A percentile compares a stretch with the other conserved stretches of the same genome.
Evolutionary conservation across 257 asterid species (phyloP).

Genomic region (Cruciata laevipes): DNA sequence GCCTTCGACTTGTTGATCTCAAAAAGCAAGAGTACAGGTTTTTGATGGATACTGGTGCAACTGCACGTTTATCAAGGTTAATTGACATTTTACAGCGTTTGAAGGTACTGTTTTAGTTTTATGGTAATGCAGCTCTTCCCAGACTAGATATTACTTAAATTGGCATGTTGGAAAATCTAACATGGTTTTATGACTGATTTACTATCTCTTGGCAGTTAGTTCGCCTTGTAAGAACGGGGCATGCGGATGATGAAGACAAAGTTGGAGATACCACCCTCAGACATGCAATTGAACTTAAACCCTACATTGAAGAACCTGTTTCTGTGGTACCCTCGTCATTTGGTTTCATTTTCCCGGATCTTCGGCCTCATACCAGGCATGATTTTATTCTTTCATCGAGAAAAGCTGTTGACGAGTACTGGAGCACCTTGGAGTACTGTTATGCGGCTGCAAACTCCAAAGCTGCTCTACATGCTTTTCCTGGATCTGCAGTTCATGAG

Average conservation of each 20-base stretch:
- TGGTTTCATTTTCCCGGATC: constrained; percentile 49
- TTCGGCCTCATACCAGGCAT: constrained; percentile 91
- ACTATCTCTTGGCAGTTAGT: constrained; percentile 58
- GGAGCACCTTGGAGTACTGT: constrained; percentile 88
- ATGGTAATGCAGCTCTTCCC: neutral
- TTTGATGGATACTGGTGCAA: constrained; percentile 71
- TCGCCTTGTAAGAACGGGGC: constrained; percentile 63
- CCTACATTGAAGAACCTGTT: constrained; percentile 91
- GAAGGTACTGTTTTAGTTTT: constrained; percentile 45
- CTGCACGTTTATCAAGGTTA: constrained; percentile 65
- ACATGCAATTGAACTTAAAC: constrained; percentile 81
- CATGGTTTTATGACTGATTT: constrained; percentile 18
- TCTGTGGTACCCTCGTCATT: constrained; percentile 35
- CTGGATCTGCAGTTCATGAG: constrained; percentile 89
- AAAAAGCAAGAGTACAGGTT: constrained; percentile 49
- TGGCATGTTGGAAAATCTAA: neutral
- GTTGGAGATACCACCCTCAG: constrained; percentile 55
- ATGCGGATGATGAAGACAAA: constrained; percentile 41
- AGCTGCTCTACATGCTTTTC: constrained; percentile 89
- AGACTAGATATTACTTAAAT: constrained; percentile 7
- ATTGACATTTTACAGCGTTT: constrained; percentile 65
- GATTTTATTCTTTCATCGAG: constrained; percentile 83
- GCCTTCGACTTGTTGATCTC: constrained; percentile 69
- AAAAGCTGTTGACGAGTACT: constrained; percentile 80
- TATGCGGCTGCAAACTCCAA: constrained; percentile 69